These are phyloP conservation scores for Fraxinus albicans DNA, from an alignment of 305 asterid genomes.

Conservation along the genomic window DNA sequence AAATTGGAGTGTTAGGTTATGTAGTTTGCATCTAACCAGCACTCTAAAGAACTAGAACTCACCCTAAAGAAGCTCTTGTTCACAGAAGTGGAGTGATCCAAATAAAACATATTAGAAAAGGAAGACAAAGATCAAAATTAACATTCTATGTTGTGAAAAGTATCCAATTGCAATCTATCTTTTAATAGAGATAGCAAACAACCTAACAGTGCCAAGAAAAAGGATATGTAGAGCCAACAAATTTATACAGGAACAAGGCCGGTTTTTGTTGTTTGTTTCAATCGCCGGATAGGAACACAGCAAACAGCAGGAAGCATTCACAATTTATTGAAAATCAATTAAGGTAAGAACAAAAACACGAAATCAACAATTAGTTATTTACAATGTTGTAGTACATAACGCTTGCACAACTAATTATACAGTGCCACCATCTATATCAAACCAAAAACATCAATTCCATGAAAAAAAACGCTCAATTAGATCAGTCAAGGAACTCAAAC, in stretches of 20 bases:
- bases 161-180: neutral
- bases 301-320: constrained; percentile 1
- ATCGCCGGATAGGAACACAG: neutral
- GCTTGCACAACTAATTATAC: constrained; percentile 18
- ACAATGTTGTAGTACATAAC: constrained; percentile 35
- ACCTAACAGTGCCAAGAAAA: neutral
- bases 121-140: neutral
- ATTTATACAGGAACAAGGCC: neutral
- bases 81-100: neutral
- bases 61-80: neutral
- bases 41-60: neutral
- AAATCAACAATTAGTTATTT: constrained; percentile 33
- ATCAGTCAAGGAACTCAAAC: constrained; percentile 81
- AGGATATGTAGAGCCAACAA: neutral
- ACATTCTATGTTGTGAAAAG: neutral
- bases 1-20: neutral
- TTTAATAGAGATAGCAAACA: neutral
- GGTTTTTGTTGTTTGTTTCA: neutral
- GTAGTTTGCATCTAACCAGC: neutral
- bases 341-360: constrained; percentile 13
- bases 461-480: neutral
- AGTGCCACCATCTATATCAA: neutral
- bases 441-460: neutral
- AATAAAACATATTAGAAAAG: neutral
- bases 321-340: constrained; percentile 11